Evolutionary conservation across 331 rosid genomes (phyloP), one percentile per base, ranked within the genome.

Genomic region (Saraca asoca): DNA sequence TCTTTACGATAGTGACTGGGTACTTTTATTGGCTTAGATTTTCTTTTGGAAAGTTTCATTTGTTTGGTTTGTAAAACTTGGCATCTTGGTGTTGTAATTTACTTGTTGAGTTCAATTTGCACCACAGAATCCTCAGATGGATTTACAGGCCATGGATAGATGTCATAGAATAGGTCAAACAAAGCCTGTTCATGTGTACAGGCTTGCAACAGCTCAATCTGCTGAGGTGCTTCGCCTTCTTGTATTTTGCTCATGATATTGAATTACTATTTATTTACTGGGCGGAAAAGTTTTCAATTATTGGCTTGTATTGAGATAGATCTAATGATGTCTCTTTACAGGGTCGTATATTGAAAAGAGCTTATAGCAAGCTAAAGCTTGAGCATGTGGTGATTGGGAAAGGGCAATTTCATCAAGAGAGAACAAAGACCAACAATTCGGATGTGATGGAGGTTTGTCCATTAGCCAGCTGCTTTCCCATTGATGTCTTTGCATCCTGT

Each of bases 91-190:
- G 44, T n/a, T 57, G 24, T 38, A 19, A 42, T 18, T 11, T 54
- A 37, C 66, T 66, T 34, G n/a, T 34, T n/a, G 45, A 44, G 29
- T 73, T 60, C 41, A 35, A n/a, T 61, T 66, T 71, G 77, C 69
- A 57, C 58, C 42, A 46, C 86, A 94, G 97, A 90, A 94, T 85
- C 99, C 99, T 60, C 99, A 94, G 75, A 83, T 83, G 86, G 99
- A 94, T 88, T 75, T 94, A 77, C 99, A 94, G 71, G 99, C 97
- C 68, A 94, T 94, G 99, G 97, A 94, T 82, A 83, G 99, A 76
- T 94, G 99, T 58, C 99, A 94, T 64, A 85, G 96, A 71, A 94
- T 90, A 15, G 97, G 97, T 65, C 99, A 94, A 83, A 85, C 96
- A 5, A 94, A 88, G 68, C 99, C 99, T 48, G 99, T 94, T 64